phyloP scores from a whole-genome alignment of 2,329 filamentous ascomycete species.

The Westerdykella aurantiaca region DNA sequence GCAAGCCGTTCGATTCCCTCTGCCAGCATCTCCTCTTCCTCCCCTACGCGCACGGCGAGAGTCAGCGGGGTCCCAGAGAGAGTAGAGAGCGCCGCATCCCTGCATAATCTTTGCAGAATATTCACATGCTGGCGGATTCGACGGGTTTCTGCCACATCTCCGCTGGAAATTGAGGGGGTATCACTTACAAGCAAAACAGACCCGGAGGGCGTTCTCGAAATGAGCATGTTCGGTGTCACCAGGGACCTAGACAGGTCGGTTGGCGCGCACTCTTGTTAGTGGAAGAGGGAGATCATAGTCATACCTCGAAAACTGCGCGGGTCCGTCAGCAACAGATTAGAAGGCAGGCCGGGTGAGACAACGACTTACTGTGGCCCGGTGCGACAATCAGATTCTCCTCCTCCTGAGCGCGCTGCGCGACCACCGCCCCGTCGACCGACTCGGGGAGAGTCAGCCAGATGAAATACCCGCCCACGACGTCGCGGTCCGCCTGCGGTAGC shows the following conservation, averaged over 20 bases:
- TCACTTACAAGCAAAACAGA: slow-evolving; percentile 55
- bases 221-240: slow-evolving; percentile 44
- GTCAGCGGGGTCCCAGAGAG: background rate
- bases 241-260: slow-evolving; percentile 31
- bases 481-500: slow-evolving; percentile 39
- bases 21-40: slow-evolving; percentile 57
- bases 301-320: slow-evolving; percentile 55
- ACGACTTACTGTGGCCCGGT: slow-evolving; percentile 23
- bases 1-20: slow-evolving; percentile 64
- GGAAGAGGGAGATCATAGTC: slow-evolving; percentile 36
- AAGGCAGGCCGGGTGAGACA: background rate
- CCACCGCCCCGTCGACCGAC: slow-evolving; percentile 47
- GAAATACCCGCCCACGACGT: slow-evolving; percentile 74
- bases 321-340: slow-evolving; percentile 53
- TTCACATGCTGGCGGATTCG: too few species aligned
- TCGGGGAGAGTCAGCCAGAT: slow-evolving; percentile 67
- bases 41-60: slow-evolving; percentile 38
- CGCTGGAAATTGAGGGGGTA: too few species aligned
- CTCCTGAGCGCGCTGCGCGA: slow-evolving; percentile 53
- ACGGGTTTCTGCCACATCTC: too few species aligned
- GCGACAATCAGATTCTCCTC: slow-evolving; percentile 65
- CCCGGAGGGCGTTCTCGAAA: slow-evolving; percentile 55
- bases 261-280: slow-evolving; percentile 43
- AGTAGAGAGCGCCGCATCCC: too few species aligned
- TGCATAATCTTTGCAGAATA: too few species aligned